Conservation (phyloP, 352 stramenopile species). For the Pythium graminicola region DNA sequence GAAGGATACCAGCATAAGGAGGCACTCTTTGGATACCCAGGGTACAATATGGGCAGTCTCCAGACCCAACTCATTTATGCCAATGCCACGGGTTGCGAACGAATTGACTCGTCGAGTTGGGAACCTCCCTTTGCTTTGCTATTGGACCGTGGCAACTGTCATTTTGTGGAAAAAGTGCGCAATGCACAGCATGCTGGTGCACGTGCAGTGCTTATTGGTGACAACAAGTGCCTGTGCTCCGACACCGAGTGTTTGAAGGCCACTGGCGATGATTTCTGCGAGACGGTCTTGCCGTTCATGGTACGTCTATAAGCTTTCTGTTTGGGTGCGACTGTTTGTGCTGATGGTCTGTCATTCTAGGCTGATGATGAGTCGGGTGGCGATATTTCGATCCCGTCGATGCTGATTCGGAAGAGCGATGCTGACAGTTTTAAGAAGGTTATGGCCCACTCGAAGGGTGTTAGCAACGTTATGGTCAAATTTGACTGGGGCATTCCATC, state of each 20-base stretch:
- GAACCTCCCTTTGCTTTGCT: constrained; percentile 93
- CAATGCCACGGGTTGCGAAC: constrained; percentile 65
- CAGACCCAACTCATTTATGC: constrained; percentile 89
- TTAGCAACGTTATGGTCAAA: constrained; percentile 92
- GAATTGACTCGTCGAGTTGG: constrained; percentile 78
- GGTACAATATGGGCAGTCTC: constrained; percentile 85
- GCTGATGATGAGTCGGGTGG: constrained; percentile 94
- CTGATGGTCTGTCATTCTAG: constrained; percentile 28
- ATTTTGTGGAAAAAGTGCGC: constrained; percentile 95
- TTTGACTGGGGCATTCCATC: constrained; percentile 93
- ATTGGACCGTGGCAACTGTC: constrained; percentile 93
- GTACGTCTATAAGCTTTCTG: constrained; percentile 17
- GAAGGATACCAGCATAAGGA: constrained; percentile 95
- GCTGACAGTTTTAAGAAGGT: constrained; percentile 90
- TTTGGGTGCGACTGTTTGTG: too few relatives aligned
- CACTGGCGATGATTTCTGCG: constrained; percentile 79
- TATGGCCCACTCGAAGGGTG: constrained; percentile 69
- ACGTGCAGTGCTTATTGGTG: constrained; percentile 92
- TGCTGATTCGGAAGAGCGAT: constrained; percentile 95
- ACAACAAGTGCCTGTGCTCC: constrained; percentile 94
- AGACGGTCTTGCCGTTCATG: constrained; percentile 85
- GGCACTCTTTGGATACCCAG: constrained; percentile 94
- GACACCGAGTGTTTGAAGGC: constrained; percentile 67
- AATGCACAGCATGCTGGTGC: constrained; percentile 89
- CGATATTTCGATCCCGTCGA: constrained; percentile 96